Percentiles rank a stretch among this genome's conserved stretches.
These are phyloP conservation scores for Aphanomyces cochlioides DNA, from an alignment of 352 stramenopile species.

Conservation along the genomic window DNA sequence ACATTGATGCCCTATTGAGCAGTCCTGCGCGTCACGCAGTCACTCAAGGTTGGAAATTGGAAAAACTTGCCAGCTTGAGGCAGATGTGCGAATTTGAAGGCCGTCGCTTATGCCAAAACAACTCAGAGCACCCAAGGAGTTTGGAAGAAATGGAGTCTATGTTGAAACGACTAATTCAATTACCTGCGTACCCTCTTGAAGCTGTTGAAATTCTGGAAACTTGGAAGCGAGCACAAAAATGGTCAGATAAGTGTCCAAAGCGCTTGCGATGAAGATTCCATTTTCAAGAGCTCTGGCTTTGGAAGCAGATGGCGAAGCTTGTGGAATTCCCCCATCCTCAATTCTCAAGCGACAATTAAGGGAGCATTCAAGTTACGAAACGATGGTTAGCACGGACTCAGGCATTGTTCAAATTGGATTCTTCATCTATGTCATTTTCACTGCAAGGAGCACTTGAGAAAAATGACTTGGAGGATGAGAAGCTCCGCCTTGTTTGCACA, in stretches of 20 bases:
- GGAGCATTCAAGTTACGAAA: slow-evolving; percentile 58
- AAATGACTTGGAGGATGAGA: slow-evolving; percentile 6
- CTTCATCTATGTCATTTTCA: slow-evolving; percentile 30
- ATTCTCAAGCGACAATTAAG: slow-evolving; percentile 57
- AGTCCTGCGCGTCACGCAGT: slow-evolving; percentile 7
- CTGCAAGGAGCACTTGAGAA: slow-evolving; percentile 16
- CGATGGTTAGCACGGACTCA: slow-evolving; percentile 56
- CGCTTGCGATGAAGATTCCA: slow-evolving; percentile 30
- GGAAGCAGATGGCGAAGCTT: slow-evolving; percentile 49
- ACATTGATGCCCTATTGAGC: slow-evolving; percentile 23
- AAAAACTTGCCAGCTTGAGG: slow-evolving; percentile 13
- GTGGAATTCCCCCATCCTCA: slow-evolving; percentile 60
- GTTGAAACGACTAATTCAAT: slow-evolving; percentile 47
- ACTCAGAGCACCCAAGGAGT: background rate
- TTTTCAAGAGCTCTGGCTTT: slow-evolving; percentile 39
- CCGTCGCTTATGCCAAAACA: background rate
- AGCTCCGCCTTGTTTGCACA: slow-evolving; percentile 39
- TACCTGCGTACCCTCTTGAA: slow-evolving; percentile 47
- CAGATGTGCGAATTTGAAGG: slow-evolving; percentile 13
- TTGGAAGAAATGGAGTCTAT: slow-evolving; percentile 18
- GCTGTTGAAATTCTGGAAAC: slow-evolving; percentile 46
- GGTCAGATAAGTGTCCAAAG: slow-evolving; percentile 24
- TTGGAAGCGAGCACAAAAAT: slow-evolving; percentile 13
- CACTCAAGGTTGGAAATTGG: slow-evolving; percentile 19
- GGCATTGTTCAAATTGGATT: slow-evolving; percentile 52